Conservation (phyloP, 2,329 filamentous ascomycete genomes). For the Pseudopyricularia javanii region DNA sequence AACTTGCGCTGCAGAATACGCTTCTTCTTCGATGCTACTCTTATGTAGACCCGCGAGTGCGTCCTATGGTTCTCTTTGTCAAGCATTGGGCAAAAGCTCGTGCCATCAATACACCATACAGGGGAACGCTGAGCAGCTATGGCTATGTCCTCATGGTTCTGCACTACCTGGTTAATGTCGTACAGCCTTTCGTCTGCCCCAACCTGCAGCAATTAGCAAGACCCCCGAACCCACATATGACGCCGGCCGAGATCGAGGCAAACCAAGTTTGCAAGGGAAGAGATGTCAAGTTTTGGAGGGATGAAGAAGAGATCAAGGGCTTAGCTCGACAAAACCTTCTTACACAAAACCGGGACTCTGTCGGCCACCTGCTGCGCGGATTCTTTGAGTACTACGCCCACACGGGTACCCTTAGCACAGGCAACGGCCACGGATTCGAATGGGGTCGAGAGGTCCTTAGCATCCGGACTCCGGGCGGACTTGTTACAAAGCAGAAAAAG, state of each 20-base stretch:
- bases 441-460: conserved; percentile 75
- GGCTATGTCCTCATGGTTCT: conserved; percentile 88
- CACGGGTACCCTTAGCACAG: conserved; percentile 37
- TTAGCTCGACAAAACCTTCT: conserved; percentile 47
- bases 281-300: conserved; percentile 66
- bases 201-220: conserved; percentile 59
- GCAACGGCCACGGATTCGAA: conserved; percentile 50
- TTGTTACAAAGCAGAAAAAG: conserved; percentile 64
- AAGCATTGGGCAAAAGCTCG: conserved; percentile 84
- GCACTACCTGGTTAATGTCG: conserved; percentile 79
- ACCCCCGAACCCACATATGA: conserved; percentile 23
- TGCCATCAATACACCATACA: conserved; percentile 77
- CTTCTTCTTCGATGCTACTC: conserved; percentile 73
- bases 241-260: conserved; percentile 23
- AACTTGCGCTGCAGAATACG: conserved; percentile 75
- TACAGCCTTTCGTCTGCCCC: conserved; percentile 66
- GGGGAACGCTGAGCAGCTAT: conserved; percentile 77
- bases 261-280: conserved; percentile 46
- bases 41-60: conserved; percentile 64
- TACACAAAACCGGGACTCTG: conserved; percentile 54
- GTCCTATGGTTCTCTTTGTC: conserved; percentile 69
- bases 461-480: conserved; percentile 57
- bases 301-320: conserved; percentile 55
- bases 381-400: conserved; percentile 85
- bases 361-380: conserved; percentile 62